Base-by-base conservation (phyloP, 306 rosid genomes). In the Oxytropis ochrocephala region DNA sequence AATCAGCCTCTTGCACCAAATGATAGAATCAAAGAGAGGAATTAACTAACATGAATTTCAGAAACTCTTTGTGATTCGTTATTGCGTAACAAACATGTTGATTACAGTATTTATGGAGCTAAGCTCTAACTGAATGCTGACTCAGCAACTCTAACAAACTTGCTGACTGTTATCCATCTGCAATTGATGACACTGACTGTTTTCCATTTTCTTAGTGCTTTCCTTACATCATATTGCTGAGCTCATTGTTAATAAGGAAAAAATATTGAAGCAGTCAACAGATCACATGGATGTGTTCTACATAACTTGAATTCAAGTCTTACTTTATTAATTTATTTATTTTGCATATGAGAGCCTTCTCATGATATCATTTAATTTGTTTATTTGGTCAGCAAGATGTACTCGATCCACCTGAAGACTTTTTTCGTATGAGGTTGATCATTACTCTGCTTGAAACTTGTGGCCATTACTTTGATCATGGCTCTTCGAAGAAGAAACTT, bases 401-500 rank as follows among this genome's bases (percentile, higher is more conserved):
- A 38, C 81, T 95, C 57, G 99, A 91, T 82, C 96, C 99, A 57
- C 96, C 99, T 33, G 99, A 95, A 85, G 99, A 95, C 83, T 89
- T 89, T 80, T 95, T 91, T 69, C 99, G 96, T 69, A 91, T 91
- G 27, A 83, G 99, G 92, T 85, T 95, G 99, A 73, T 91, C 58
- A 83, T 86, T 67, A 95, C 96, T 24, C 96, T 95, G 63, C 97
- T 95, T 62, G 97, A 88, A 78, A 95, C 97, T 61, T 95, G 99
- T 73, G 99, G 99, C 64, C 97, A 91, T 83, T 95, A 95, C 89
- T 95, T 95, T 73, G 99, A 86, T 62, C 87, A 90, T 63, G 99
- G 99, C 62, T 95, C 99, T 83, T 94, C 99, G 7, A 94, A 94
- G 91, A 88, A 90, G 84, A 94, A 91, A 75, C 99, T 94, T 27